Base-by-base conservation (phyloP, 192 early-diverging fungal species). In the Coemansia sp. region DNA sequence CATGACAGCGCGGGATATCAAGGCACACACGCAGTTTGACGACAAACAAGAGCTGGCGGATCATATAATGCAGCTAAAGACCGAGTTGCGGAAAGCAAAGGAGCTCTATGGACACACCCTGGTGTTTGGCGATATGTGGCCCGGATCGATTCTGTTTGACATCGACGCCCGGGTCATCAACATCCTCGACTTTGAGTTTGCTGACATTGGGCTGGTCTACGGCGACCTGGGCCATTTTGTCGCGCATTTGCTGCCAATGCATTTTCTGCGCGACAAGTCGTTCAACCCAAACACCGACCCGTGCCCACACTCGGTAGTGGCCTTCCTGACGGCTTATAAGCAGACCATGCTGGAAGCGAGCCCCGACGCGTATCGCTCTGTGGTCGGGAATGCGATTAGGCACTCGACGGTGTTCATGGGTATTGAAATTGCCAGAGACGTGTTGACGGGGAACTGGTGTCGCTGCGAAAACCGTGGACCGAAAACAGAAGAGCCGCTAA, bases 71-170 rank as follows among this genome's bases (percentile, higher is more conserved):
- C 52, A 34, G 17, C 9, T 53, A 3, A 53, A 35, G 32, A 15
- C 29, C 0, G 52, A 53, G 33, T 0, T 19, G 29, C 17, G 27
- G 1, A 15, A 35, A 14, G 8, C 32, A 18, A 52, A 15, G 12
- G 9, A 32, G 7, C 29, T 32, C 29, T 8, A 3, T 3, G 17
- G 24, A 17, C 52, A 9, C 10, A 56, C 57, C 53, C 48, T 74
- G 34, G 27, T 64, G 50, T 75, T 75, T 65, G 72, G 72, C 32
- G 66, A 75, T 19, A 54, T 75, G 22, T 75, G 72, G 66, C 57
- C 66, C 1, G 66, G 66, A 11, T 63, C 66, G 0, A 34, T 68
- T 10, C 54, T 75, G 32, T 61, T 65, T 27, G 58, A 75, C 34
- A 33, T 17, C 4, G 15, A 26, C 10, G 33, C 33, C 24, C 38